A percentile compares a stretch with the other conserved stretches of the same genome.
These are phyloP conservation scores for Botrytis pseudocinerea DNA, from an alignment of 2,329 filamentous ascomycete species.

Conservation along the genomic window DNA sequence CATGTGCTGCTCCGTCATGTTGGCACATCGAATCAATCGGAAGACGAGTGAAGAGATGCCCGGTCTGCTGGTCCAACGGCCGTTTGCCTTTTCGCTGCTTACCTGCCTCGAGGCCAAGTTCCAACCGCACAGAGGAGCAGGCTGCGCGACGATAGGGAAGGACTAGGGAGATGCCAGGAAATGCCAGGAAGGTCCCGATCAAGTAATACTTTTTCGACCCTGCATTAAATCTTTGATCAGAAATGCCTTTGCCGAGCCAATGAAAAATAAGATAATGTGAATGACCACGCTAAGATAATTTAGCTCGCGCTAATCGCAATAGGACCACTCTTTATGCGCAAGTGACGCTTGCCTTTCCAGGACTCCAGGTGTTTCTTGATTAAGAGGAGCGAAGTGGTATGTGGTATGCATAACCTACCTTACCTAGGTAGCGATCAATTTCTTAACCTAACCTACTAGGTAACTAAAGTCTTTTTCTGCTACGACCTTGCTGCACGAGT, in stretches of 20 bases:
- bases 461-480: background rate
- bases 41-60: background rate
- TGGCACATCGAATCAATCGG: background rate
- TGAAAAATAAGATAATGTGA: conserved; percentile 6
- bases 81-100: background rate
- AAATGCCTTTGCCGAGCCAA: background rate
- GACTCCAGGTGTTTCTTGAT: background rate
- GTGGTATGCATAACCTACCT: conserved; percentile 3
- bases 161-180: background rate
- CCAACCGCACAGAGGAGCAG: too few relatives aligned
- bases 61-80: background rate
- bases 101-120: background rate
- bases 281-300: conserved; percentile 18
- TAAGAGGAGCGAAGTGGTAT: background rate
- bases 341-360: conserved; percentile 14
- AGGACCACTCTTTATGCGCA: conserved; percentile 8
- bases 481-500: background rate
- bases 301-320: background rate
- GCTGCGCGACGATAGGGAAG: background rate
- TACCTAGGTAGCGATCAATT: conserved; percentile 11
- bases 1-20: background rate
- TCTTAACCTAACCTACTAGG: background rate
- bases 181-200: background rate
- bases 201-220: conserved; percentile 12
- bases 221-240: conserved; percentile 12